Conservation (phyloP, 73 alveolate species). For the Halteria grandinella region DNA sequence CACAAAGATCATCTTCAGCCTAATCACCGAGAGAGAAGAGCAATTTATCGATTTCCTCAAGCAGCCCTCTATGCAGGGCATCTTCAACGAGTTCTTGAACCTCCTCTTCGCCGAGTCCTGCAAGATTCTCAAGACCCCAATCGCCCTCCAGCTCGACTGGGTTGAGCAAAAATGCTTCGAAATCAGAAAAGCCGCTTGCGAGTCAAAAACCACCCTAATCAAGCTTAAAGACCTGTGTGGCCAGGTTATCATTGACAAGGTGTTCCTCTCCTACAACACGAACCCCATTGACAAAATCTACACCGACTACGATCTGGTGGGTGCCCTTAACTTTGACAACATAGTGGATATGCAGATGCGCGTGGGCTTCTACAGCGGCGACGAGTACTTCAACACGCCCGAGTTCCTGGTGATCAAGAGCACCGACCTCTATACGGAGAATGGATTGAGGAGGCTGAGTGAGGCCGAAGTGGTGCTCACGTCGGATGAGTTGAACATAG, state of each 20-base stretch:
- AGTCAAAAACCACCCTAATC: conserved; percentile 19
- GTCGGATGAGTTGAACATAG: conserved; percentile 29
- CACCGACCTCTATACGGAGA: conserved; percentile 44
- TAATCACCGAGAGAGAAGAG: conserved; percentile 47
- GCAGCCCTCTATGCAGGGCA: conserved; percentile 39
- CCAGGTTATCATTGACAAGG: conserved; percentile 36
- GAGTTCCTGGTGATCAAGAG: conserved; percentile 37
- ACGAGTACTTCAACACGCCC: conserved; percentile 29
- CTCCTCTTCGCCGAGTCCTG: conserved; percentile 35
- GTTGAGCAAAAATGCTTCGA: conserved; percentile 56
- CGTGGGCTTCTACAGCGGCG: conserved; percentile 43
- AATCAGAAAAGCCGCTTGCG: conserved; percentile 56
- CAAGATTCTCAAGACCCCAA: conserved; percentile 41
- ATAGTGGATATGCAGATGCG: conserved; percentile 42
- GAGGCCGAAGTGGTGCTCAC: conserved; percentile 27
- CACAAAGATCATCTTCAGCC: conserved; percentile 35
- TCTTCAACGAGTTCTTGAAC: conserved; percentile 37
- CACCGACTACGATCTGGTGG: conserved; percentile 43
- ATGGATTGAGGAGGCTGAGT: conserved; percentile 31
- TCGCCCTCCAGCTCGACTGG: conserved; percentile 31
- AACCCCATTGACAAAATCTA: neutral
- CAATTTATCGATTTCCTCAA: conserved; percentile 48
- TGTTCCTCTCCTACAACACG: conserved; percentile 33
- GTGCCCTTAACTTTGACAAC: conserved; percentile 47
- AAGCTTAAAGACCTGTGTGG: conserved; percentile 11